A percentile compares a stretch with the other conserved stretches of the same genome.
phyloP scores from a whole-genome alignment of 805 yeast genomes.

The Millerozyma miso region DNA sequence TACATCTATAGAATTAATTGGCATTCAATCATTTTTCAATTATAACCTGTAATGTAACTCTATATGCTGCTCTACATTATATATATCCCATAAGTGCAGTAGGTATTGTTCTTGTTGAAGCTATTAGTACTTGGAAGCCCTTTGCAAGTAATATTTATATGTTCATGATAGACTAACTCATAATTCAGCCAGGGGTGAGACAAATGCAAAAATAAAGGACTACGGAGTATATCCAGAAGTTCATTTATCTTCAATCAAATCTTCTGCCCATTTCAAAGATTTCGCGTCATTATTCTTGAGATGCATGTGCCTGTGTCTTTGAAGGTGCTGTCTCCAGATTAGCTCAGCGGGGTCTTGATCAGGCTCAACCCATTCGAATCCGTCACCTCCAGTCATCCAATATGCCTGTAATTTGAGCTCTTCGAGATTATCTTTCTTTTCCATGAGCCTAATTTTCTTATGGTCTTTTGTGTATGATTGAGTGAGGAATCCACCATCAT shows the following conservation, averaged over 20 bases:
- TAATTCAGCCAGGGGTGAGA: no score
- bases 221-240: no score
- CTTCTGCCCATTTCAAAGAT: slow-evolving; percentile 38
- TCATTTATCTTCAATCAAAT: slow-evolving; percentile 23
- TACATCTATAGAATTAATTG: slow-evolving; percentile 4
- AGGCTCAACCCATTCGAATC: slow-evolving; percentile 86
- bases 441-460: slow-evolving; percentile 34
- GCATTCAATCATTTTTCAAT: slow-evolving; percentile 1
- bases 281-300: slow-evolving; percentile 12
- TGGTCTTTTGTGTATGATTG: slow-evolving; percentile 37
- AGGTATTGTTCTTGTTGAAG: no score
- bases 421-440: slow-evolving; percentile 51
- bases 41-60: background rate
- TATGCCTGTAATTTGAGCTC: slow-evolving; percentile 73
- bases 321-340: slow-evolving; percentile 33
- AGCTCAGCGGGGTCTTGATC: slow-evolving; percentile 84
- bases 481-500: slow-evolving; percentile 21
- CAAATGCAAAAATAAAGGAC: no score
- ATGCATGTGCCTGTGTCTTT: slow-evolving; percentile 17
- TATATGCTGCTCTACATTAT: background rate
- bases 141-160: no score
- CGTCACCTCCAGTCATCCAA: slow-evolving; percentile 85
- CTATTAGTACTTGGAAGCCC: no score
- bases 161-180: no score
- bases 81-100: background rate